Evolutionary conservation across 2,329 filamentous ascomycete species (phyloP).

Genomic region (Neonectria sp.): DNA sequence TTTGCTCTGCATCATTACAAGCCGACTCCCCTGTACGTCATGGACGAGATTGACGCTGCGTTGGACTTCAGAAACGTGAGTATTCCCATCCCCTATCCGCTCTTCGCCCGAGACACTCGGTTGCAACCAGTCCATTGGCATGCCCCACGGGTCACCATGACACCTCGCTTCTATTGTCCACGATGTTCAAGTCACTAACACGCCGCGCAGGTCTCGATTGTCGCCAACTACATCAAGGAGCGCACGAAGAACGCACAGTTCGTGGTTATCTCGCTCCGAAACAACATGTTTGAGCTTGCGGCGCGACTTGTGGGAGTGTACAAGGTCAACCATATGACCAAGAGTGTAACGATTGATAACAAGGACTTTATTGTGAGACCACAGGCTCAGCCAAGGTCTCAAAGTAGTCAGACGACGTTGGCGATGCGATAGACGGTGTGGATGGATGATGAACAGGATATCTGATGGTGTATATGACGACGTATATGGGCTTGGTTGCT

Average conservation of each 20-base stretch:
- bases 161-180: slow-evolving; percentile 29
- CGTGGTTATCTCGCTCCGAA: slow-evolving; percentile 96
- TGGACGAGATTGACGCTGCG: slow-evolving; percentile 99
- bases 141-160: slow-evolving; percentile 34
- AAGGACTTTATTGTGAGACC: slow-evolving; percentile 76
- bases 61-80: slow-evolving; percentile 97
- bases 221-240: slow-evolving; percentile 99
- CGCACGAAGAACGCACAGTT: slow-evolving; percentile 99
- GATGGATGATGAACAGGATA: slow-evolving; percentile 19
- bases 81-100: slow-evolving; percentile 46
- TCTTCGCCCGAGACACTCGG: slow-evolving; percentile 43
- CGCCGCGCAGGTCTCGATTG: slow-evolving; percentile 84
- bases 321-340: slow-evolving; percentile 99
- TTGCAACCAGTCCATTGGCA: slow-evolving; percentile 32
- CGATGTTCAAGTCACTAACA: slow-evolving; percentile 38
- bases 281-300: slow-evolving; percentile 99
- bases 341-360: slow-evolving; percentile 92
- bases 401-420: slow-evolving; percentile 53
- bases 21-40: slow-evolving; percentile 97
- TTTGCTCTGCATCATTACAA: slow-evolving; percentile 99
- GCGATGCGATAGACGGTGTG: slow-evolving; percentile 50
- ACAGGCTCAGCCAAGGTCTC: slow-evolving; percentile 52
- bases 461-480: slow-evolving; percentile 29
- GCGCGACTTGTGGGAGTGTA: slow-evolving; percentile 95
- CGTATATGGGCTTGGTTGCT: slow-evolving; percentile 25